Evolutionary conservation across 441 rosid genomes (phyloP), one percentile per base, ranked within the genome.

Genomic region (California macrophylla): DNA sequence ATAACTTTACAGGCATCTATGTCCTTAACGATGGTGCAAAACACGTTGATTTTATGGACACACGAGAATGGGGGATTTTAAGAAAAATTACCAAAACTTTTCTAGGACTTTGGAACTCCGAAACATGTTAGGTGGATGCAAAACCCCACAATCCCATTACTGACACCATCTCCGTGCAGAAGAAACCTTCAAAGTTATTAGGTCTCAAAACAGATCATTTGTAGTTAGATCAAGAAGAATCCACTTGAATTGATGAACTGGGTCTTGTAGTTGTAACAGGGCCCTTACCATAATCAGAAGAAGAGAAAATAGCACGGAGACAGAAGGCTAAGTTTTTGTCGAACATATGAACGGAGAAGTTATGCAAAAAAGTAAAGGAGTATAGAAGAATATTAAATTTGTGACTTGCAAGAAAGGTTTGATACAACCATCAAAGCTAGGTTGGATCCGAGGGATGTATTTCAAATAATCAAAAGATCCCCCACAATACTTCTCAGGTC

Each of bases 231-330:
- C 69, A 83, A 74, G 80, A 84, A 91, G 26, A 83, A 86, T 34
- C 97, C 97, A 0, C 77, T 83, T 50, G 88, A 76, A 78, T 61
- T 93, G 82, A 80, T 81, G 74, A 89, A 83, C 72, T 85, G 87
- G 88, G 83, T 62, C 25, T 45, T 72, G 45, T 89, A 93, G 2
- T 69, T 74, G 30, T 24, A 80, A 66, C 84, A 15, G 73, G 34
- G 70, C 85, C 60, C 0, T 32, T 87, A 32, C 83, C 92, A 6
- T 68, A 45, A 8, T 47, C 76, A 0, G 76, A 69, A 29, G 79
- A 80, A 76, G 81, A 69, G 61, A 50, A 50, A 6, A 50, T 50
- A 50, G 56, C 56, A 50, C 0, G 1, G 56, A 20, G 10, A 18
- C 61, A 20, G 10, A 54, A 54, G 61, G 26, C 61, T 8, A 54